phyloP scores from a whole-genome alignment of 2,329 filamentous ascomycete genomes.

The Trichoderma sp. region DNA sequence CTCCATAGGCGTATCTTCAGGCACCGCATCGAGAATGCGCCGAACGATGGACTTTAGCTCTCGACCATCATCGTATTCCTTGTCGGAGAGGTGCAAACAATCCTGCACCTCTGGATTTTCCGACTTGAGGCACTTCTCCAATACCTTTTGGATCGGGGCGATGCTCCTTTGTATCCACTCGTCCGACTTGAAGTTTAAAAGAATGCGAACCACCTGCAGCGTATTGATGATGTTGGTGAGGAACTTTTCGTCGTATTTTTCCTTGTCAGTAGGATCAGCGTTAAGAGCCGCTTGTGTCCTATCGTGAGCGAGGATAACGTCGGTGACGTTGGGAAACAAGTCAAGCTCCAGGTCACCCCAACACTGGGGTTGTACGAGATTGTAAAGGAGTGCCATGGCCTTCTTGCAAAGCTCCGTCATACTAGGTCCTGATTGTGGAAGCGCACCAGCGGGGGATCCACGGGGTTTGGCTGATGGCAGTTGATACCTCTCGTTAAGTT shows the following conservation, averaged over 20 bases:
- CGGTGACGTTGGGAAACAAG: conserved; percentile 84
- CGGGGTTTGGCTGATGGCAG: conserved; percentile 67
- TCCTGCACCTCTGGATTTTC: conserved; percentile 93
- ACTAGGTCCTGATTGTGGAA: conserved; percentile 48
- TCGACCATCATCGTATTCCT: conserved; percentile 65
- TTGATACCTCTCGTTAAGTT: conserved; percentile 79
- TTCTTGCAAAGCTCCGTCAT: conserved; percentile 79
- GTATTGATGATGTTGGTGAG: conserved; percentile 89
- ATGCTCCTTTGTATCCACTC: conserved; percentile 87
- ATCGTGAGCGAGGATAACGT: conserved; percentile 78
- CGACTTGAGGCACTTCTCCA: conserved; percentile 84
- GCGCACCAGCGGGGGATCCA: conserved; percentile 45
- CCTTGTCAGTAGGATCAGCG: conserved; percentile 60
- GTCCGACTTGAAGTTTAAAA: conserved; percentile 81
- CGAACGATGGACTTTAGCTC: conserved; percentile 73
- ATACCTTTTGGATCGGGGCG: conserved; percentile 73
- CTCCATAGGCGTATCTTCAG: conserved; percentile 68
- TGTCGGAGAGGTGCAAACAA: conserved; percentile 73
- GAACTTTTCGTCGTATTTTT: conserved; percentile 79
- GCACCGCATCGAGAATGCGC: conserved; percentile 83
- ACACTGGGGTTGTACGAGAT: conserved; percentile 79
- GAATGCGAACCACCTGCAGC: conserved; percentile 83
- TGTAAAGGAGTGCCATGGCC: conserved; percentile 75
- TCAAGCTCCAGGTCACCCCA: conserved; percentile 94
- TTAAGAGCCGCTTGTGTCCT: conserved; percentile 62